phyloP scores from a whole-genome alignment of 495 filamentous ascomycete genomes.

The Cercophora scortea region DNA sequence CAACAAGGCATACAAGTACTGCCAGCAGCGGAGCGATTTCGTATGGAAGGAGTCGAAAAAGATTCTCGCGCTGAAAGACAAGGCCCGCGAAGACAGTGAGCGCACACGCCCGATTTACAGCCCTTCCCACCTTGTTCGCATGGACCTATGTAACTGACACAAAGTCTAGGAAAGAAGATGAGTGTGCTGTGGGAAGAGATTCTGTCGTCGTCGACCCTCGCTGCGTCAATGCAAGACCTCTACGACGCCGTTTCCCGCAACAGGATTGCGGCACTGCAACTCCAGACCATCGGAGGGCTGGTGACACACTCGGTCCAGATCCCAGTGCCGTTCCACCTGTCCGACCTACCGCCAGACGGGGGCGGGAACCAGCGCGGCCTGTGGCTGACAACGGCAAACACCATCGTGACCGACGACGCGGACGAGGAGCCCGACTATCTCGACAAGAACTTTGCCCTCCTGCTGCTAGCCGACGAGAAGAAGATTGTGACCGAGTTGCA shows the following conservation, averaged over 20 bases:
- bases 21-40: constrained; percentile 79
- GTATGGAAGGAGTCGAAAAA: constrained; percentile 79
- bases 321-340: constrained; percentile 67
- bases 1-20: constrained; percentile 80
- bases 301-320: constrained; percentile 77
- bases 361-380: constrained; percentile 63
- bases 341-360: constrained; percentile 59
- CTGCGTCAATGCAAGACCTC: constrained; percentile 71
- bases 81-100: constrained; percentile 67
- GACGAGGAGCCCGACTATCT: constrained; percentile 53
- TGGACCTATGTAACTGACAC: constrained; percentile 3
- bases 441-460: constrained; percentile 76
- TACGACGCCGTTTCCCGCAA: constrained; percentile 74
- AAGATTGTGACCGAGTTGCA: constrained; percentile 78
- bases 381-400: constrained; percentile 77
- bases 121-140: no score
- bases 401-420: constrained; percentile 59
- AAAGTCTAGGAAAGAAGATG: constrained; percentile 41
- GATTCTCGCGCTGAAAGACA: constrained; percentile 70
- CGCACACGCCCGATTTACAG: background rate
- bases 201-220: constrained; percentile 68
- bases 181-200: constrained; percentile 58
- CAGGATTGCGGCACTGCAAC: constrained; percentile 59
- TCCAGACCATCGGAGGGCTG: constrained; percentile 38
- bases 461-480: constrained; percentile 78